phyloP scores from a whole-genome alignment of 805 yeast genomes.

The Wickerhamomyces mucosus region DNA sequence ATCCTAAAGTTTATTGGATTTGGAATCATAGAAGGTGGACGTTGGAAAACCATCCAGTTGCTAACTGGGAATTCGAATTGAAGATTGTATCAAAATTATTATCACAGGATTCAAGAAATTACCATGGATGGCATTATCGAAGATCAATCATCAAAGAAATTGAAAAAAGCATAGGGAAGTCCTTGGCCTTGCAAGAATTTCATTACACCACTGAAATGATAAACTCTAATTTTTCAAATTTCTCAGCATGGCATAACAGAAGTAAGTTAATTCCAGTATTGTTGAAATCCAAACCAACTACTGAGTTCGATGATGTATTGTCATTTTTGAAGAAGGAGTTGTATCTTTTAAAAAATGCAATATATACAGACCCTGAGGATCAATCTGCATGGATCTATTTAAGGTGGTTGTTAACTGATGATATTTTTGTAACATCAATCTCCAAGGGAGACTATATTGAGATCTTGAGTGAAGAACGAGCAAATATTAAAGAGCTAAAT shows the following conservation, averaged over 20 bases:
- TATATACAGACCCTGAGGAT: slow-evolving; percentile 89
- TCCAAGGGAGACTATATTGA: slow-evolving; percentile 23
- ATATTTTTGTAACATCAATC: slow-evolving; percentile 19
- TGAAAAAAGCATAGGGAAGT: slow-evolving; percentile 19
- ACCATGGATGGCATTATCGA: slow-evolving; percentile 94
- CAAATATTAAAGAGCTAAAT: slow-evolving; percentile 50
- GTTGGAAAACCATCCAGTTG: slow-evolving; percentile 38
- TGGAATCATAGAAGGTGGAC: slow-evolving; percentile 94
- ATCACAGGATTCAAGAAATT: slow-evolving; percentile 71
- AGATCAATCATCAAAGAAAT: slow-evolving; percentile 48
- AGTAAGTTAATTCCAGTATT: slow-evolving; percentile 55
- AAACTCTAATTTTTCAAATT: slow-evolving; percentile 79
- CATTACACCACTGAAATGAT: slow-evolving; percentile 71
- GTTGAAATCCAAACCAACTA: slow-evolving; percentile 21
- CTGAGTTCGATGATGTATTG: slow-evolving; percentile 21
- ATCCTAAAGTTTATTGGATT: slow-evolving; percentile 92
- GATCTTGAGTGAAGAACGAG: slow-evolving; percentile 36
- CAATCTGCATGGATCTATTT: slow-evolving; percentile 89
- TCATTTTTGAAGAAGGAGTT: slow-evolving; percentile 48
- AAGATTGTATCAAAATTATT: slow-evolving; percentile 59
- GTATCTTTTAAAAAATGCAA: slow-evolving; percentile 65
- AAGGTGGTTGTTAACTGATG: slow-evolving; percentile 57
- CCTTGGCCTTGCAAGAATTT: slow-evolving; percentile 44
- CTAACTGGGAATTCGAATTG: slow-evolving; percentile 67
- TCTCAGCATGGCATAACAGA: slow-evolving; percentile 93